phyloP scores from a whole-genome alignment of 1,139 yeast species.

The Yamadazyma friedrichii region DNA sequence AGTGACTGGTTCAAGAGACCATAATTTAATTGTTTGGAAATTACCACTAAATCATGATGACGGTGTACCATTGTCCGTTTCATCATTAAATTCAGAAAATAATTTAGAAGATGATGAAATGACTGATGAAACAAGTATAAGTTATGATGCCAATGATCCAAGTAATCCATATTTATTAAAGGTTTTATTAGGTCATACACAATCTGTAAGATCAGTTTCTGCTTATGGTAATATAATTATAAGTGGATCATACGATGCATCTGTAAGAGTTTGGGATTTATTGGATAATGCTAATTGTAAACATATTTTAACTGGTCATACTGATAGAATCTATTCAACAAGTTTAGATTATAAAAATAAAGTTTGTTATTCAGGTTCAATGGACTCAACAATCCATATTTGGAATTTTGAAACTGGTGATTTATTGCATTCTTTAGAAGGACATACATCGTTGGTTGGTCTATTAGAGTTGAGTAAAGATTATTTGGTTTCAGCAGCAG shows the following conservation, averaged over 20 bases:
- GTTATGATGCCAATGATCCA: conserved; percentile 34
- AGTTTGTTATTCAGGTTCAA: conserved; percentile 87
- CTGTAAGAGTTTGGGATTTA: conserved; percentile 91
- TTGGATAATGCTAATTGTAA: conserved; percentile 67
- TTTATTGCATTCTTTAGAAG: conserved; percentile 64
- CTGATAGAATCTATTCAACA: conserved; percentile 83
- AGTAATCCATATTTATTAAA: conserved; percentile 73
- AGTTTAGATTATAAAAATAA: conserved; percentile 73
- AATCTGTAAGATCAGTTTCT: conserved; percentile 83
- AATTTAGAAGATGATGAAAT: conserved; percentile 15
- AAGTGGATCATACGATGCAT: conserved; percentile 89
- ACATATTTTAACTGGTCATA: conserved; percentile 77
- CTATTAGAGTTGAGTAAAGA: conserved; percentile 74
- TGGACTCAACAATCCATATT: conserved; percentile 84
- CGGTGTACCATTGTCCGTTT: conserved; percentile 5
- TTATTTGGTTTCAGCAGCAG: conserved; percentile 92
- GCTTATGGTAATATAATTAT: conserved; percentile 83
- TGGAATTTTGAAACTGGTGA: conserved; percentile 87
- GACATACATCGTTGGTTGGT: conserved; percentile 90
- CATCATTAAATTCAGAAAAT: conserved; percentile 14
- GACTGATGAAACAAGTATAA: conserved; percentile 17
- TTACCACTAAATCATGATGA: conserved; percentile 58
- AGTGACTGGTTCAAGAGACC: conserved; percentile 90
- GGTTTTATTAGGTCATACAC: conserved; percentile 81
- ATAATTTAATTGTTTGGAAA: conserved; percentile 86